Base-by-base conservation (phyloP, 176 grass and related monocot species). In the Oryza nivara region DNA sequence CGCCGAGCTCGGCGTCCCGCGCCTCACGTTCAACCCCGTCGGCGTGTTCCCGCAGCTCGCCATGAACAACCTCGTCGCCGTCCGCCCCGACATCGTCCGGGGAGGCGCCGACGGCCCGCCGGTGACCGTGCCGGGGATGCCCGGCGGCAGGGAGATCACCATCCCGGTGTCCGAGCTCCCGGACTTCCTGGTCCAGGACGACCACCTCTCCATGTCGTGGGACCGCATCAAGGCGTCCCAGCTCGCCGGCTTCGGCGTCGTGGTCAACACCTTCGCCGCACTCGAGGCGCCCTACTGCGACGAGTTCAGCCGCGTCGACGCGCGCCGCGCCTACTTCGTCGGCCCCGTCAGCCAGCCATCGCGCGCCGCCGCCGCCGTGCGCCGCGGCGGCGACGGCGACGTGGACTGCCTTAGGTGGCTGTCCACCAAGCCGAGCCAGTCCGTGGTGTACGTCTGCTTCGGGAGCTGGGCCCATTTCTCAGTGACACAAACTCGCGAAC, bases 391-490 rank as follows among this genome's bases (percentile, higher is more conserved):
- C 61, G 17, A 81, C 61, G 54, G 81, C 20, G 7, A 88, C 32
- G 69, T 28, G 19, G 64, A 56, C 34, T 94, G 92, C 88, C 89
- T 97, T 1, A 3, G 32, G 14, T 97, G 95, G 95, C 63, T 97
- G 1, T 90, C 94, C 34, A 64, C 66, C 46, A 83, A 82, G 68
- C 82, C 90, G 52, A 86, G 65, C 28, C 68, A 69, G 19, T 97
- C 95, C 5, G 89, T 92, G 20, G 89, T 93, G 70, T 93, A 80
- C 74, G 82, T 92, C 12, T 95, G 92, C 91, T 97, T 97, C 79
- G 92, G 95, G 10, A 98, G 95, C 73, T 98, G 92, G 92, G 85
- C 87, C 82, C 19, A 80, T 20, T 93, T 95, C 83, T 88, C 89
- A 0, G 6, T 0, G 16, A 9, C 14, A 15, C 92, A 95, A 51